phyloP scores from a whole-genome alignment of 768 basidiomycete genomes.

The Termitomyces sp. region DNA sequence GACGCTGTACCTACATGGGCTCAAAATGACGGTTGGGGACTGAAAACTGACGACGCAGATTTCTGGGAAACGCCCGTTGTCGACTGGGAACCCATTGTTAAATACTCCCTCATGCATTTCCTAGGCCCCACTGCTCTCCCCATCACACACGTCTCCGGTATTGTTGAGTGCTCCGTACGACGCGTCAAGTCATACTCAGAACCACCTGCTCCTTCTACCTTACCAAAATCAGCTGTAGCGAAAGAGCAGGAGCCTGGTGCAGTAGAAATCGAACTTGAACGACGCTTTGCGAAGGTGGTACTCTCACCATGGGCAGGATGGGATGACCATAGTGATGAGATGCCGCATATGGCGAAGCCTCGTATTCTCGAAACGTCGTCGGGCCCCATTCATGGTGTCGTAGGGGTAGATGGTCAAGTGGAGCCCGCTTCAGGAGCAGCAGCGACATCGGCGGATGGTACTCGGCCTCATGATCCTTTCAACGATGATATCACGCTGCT shows the following conservation, averaged over 20 bases:
- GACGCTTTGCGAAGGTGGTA: slow-evolving; percentile 31
- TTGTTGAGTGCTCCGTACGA: slow-evolving; percentile 65
- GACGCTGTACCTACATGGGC: slow-evolving; percentile 9
- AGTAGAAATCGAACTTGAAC: slow-evolving; percentile 37
- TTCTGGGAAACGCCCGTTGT: slow-evolving; percentile 7
- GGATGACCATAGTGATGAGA: slow-evolving; percentile 31
- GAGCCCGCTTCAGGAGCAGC: slow-evolving; percentile 21
- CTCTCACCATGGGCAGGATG: slow-evolving; percentile 40
- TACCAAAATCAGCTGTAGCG: slow-evolving; percentile 21
- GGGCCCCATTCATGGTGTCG: slow-evolving; percentile 26
- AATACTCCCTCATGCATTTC: slow-evolving; percentile 31
- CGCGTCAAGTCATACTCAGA: slow-evolving; percentile 45
- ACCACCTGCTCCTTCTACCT: slow-evolving; percentile 27
- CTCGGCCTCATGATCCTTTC: slow-evolving; percentile 44
- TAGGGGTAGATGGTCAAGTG: slow-evolving; percentile 5
- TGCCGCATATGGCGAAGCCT: slow-evolving; percentile 30
- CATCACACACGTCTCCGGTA: slow-evolving; percentile 57
- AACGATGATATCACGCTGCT: slow-evolving; percentile 60
- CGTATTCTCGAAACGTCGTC: slow-evolving; percentile 31
- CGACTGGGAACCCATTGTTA: slow-evolving; percentile 18
- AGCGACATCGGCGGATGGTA: slow-evolving; percentile 4
- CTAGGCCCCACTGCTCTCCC: slow-evolving; percentile 59
- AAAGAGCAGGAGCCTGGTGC: slow-evolving; percentile 24
- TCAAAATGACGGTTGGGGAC: slow-evolving; percentile 8
- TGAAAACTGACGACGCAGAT: background rate